Percentiles rank a stretch among this genome's conserved stretches.
Evolutionary conservation across 495 filamentous ascomycete species (phyloP).

Genomic region (Lophium mytilinum): DNA sequence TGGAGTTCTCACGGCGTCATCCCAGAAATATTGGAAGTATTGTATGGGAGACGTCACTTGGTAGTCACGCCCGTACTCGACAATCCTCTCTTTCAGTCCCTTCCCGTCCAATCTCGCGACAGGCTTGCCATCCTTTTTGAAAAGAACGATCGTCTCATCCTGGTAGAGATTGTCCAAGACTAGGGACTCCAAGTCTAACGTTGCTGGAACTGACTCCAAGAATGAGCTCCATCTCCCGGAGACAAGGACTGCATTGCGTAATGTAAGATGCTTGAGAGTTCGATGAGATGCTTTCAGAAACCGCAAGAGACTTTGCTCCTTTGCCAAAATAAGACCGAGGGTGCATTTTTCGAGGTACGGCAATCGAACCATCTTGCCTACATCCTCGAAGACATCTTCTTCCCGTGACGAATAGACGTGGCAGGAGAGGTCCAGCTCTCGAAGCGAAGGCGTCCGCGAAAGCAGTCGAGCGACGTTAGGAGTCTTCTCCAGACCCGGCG

Average conservation of each 20-base stretch:
- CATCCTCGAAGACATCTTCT: neutral
- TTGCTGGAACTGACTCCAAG: neutral
- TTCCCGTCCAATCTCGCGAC: neutral
- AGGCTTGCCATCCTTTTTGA: neutral
- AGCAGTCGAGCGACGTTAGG: neutral
- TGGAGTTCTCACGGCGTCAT: neutral
- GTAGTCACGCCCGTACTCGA: neutral
- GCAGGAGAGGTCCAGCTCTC: neutral
- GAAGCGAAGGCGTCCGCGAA: neutral
- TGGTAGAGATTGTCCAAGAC: neutral
- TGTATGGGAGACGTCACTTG: neutral
- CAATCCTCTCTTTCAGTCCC: neutral
- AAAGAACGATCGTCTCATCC: neutral
- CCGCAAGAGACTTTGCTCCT: neutral
- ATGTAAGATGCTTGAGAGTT: neutral
- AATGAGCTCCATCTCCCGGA: neutral
- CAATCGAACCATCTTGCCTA: neutral
- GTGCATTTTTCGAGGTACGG: neutral
- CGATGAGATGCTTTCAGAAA: neutral
- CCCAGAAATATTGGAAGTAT: neutral
- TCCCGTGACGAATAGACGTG: neutral
- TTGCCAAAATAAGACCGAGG: neutral
- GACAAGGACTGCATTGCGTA: neutral
- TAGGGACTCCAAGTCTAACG: neutral
- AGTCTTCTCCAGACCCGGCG: neutral